phyloP scores from a whole-genome alignment of 805 yeast species.

The Saccharomyces jurei region DNA sequence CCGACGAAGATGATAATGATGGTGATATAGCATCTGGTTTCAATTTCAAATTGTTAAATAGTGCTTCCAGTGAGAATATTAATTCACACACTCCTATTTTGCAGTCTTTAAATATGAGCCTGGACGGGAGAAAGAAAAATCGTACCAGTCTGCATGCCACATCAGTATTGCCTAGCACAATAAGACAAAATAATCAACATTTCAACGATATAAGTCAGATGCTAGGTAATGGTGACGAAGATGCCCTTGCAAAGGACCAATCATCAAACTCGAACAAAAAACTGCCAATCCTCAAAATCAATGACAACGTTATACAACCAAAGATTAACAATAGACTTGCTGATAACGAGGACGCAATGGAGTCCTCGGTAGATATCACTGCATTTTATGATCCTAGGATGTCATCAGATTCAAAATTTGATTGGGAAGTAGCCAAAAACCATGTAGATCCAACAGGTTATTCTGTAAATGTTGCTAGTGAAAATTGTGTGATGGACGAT shows the following conservation, averaged over 20 bases:
- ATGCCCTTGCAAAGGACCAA: background rate
- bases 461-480: slow-evolving; percentile 14
- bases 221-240: slow-evolving; percentile 6
- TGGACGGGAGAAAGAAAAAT: background rate
- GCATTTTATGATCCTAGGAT: slow-evolving; percentile 25
- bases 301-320: background rate
- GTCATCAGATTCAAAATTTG: background rate
- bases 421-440: background rate
- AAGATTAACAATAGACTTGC: slow-evolving; percentile 1
- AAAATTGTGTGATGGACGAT: slow-evolving; percentile 18
- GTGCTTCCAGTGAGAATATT: background rate
- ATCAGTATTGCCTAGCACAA: slow-evolving; percentile 21
- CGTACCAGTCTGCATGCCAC: background rate
- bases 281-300: background rate
- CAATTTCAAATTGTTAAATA: background rate
- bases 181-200: slow-evolving; percentile 18
- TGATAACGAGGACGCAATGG: slow-evolving; percentile 13
- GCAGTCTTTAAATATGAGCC: background rate
- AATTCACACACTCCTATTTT: background rate
- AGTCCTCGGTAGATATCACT: slow-evolving; percentile 33
- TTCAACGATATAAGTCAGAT: slow-evolving; percentile 23
- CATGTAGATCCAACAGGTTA: slow-evolving; percentile 4
- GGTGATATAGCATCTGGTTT: slow-evolving; percentile 14
- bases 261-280: background rate
- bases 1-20: slow-evolving; percentile 3